Conservation (phyloP, 345 rosid species). For the Noccaea bulbosa region DNA sequence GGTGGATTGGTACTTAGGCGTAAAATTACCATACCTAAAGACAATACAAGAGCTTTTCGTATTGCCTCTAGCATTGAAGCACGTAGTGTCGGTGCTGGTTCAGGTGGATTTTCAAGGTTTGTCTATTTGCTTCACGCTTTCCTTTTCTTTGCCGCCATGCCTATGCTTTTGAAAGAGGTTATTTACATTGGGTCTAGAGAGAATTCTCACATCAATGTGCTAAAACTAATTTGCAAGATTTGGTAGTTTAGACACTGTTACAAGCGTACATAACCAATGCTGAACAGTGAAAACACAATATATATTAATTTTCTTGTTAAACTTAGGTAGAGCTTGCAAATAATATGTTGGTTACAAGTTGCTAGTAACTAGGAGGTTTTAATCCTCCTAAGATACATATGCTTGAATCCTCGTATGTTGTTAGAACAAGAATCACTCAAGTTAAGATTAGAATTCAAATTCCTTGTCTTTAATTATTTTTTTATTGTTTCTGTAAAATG, state of each 20-base stretch:
- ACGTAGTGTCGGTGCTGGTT: conserved; percentile 81
- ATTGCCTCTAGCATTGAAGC: conserved; percentile 71
- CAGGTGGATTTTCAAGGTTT: conserved; percentile 91
- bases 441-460: not conserved
- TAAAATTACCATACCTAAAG: conserved; percentile 50
- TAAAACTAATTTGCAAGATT: not conserved
- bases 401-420: too few species aligned
- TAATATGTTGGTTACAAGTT: not conserved
- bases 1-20: conserved; percentile 76
- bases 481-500: not conserved
- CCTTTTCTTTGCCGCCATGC: not conserved
- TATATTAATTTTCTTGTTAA: not conserved
- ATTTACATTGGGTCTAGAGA: not conserved
- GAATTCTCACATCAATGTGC: not conserved
- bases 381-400: not conserved
- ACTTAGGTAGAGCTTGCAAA: not conserved
- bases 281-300: not conserved
- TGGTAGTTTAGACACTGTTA: not conserved
- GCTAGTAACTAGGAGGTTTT: not conserved
- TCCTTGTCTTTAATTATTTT: not conserved
- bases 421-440: not conserved
- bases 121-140: conserved; percentile 4
- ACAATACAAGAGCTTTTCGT: conserved; percentile 51
- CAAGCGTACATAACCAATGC: not conserved
- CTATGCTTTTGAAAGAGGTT: not conserved